Evolutionary conservation across 352 stramenopile species (phyloP), one percentile per base, ranked within the genome.

Genomic region (Thraustotheca clavata): DNA sequence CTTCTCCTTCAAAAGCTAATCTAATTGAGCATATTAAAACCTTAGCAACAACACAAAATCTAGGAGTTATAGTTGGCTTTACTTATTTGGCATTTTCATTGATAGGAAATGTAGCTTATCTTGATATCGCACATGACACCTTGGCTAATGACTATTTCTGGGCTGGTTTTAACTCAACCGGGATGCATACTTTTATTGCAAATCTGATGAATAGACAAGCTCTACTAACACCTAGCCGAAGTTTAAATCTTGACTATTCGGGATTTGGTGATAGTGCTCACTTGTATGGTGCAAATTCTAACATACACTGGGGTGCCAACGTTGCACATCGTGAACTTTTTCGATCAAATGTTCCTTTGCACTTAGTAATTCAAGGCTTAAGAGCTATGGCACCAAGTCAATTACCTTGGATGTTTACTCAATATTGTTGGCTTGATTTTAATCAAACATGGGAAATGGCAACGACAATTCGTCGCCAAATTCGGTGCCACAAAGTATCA

Each of bases 401-500:
- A 1, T 12, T 66, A 32, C 41, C 41, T 18, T 66, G 39, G 39
- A 57, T 57, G 1, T 9, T 31, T 1, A 66, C 59, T 9, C 22
- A 52, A 27, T 66, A 57, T 22, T 66, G 59, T 24, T 66, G 27
- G 22, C 26, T 66, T 4, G 59, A 66, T 46, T 59, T 66, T 31
- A 34, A 33, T 0, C 18, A 33, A 18, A 2, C 11, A 4, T 66
- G 39, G 39, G 39, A 33, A 11, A 66, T 66, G 39, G 59, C 38
- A 1, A 20, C 3, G 1, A 29, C 59, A 4, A 9, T 2, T 1
- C 5, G 12, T n/a, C 7, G 39, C 16, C 39, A 52, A 59, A 18
- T 7, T 18, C 59, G 59, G 11, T 66, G 59, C 39, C 22, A 4
- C 3, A 4, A 40, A n/a, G 26, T 4, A 20, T 22, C 7, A 9